Base-by-base conservation (phyloP, 2,329 filamentous ascomycete species). In the Xylaria digitata region DNA sequence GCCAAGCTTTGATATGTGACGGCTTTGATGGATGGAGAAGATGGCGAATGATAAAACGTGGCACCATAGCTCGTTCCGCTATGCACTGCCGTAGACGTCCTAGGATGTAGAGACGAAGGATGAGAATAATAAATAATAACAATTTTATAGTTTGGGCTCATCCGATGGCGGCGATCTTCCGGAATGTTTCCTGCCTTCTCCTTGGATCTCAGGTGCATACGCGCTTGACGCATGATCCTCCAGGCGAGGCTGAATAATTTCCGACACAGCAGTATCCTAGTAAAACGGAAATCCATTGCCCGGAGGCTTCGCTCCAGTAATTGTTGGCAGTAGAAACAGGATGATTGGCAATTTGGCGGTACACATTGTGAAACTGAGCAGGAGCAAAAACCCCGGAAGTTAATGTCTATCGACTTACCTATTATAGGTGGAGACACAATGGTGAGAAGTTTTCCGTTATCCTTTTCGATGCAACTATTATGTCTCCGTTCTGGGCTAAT, bases 181-280 rank as follows among this genome's bases (percentile, higher is more conserved):
- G 67, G 66, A 72, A 72, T 58, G 62, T 37, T 50, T 54, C 40
- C 37, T 7, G n/a, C 62, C 57, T 45, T 63, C 50, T 63, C 58
- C 48, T 63, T 64, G 66, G 55, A 61, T 49, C 42, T 32, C 64
- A 52, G 65, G 43, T 73, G 72, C 75, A 74, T 77, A 76, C 70
- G 71, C 75, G 73, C 73, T 71, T 70, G 68, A 70, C 69, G 73
- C 66, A 64, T 54, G 52, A 66, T 61, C 64, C 58, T 67, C 40
- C 15, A 60, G 32, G 50, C 63, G 26, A 65, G 52, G 54, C 50
- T 58, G 48, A 53, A 42, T 49, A 61, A 54, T 56, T 54, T 59
- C 66, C 57, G 56, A 48, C 34, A 40, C 66, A 50, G 26, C 52
- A 65, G 54, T 23, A 15, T 37, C 17, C 37, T 42, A 21, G 32